Base-by-base conservation (phyloP, 2,329 filamentous ascomycete species). In the Thelonectria discophora region DNA sequence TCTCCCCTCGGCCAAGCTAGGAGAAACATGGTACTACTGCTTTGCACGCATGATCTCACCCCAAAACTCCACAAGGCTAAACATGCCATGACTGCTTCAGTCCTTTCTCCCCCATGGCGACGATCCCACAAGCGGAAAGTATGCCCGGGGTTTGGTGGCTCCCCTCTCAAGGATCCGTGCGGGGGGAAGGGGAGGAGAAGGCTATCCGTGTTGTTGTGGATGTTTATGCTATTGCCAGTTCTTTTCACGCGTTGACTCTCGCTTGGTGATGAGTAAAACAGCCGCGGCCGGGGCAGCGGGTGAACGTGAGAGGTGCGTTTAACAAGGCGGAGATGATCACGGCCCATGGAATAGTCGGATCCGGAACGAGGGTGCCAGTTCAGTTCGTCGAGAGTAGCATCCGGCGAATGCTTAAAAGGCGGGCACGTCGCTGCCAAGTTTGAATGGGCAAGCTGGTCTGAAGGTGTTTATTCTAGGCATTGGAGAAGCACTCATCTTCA, bases 281-380 rank as follows among this genome's bases (percentile, higher is more conserved):
- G 20, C 53, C 15, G 45, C 21, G 43, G 43, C 20, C 52, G 43
- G 52, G 52, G 30, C 17, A 24, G 17, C 39, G 39, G 24, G 55
- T 37, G n/a, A 57, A 57, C 39, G 24, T 56, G 54, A 56, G 45
- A 57, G 55, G 55, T 57, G 55, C 55, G 47, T 57, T 51, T 57
- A 46, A 40, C 21, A n/a, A 39, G 37, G 47, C 55, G 55, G 55
- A 40, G 45, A 56, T 46, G 11, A 30, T 24, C 21, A 24, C 21
- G 3, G 20, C 21, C 13, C 21, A 49, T 56, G 37, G 45, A 27
- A 34, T n/a, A 18, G 20, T 57, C 45, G 37, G 27, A 30, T 5
- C 18, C 34, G 42, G 4, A 6, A n/a, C 40, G 51, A 45, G 40
- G 27, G 39, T n/a, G 50, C 21, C 21, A 20, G 18, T 15, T 30